Evolutionary conservation across 2,329 filamentous ascomycete genomes (phyloP), one percentile per base, ranked within the genome.

Genomic region (Truncatella angustata): DNA sequence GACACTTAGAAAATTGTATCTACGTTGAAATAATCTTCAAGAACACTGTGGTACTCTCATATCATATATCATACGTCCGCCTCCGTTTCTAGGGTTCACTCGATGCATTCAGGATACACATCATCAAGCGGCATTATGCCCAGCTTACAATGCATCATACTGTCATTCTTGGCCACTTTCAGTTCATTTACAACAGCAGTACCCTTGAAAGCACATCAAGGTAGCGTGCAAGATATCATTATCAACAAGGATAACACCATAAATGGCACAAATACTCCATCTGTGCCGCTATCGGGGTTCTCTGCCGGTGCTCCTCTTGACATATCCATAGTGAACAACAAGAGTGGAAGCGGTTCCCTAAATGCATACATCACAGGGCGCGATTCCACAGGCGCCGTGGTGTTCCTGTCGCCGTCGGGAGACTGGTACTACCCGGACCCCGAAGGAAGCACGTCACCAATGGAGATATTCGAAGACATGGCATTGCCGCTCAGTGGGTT

Each of bases 401-500:
- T 50, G 7, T 30, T 50, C 23, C 36, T 50, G 14, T 40, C 48
- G 14, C 37, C 48, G 1, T 9, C 20, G 3, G 48, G 48, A 6
- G 12, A 11, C 14, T 50, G 48, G 48, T 50, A 50, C 36, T 43
- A 42, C 20, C 48, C 48, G 21, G 37, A 40, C 26, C 23, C 35
- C 14, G n/a, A 26, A 18, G 48, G 48, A 5, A 32, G 28, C 35
- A 40, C 48, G 14, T 24, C 36, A 18, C 48, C 48, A 9, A 34
- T 50, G 10, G 35, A 36, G 18, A 32, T 50, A 10, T 30, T 11
- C 11, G 48, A 36, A 9, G 18, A 42, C 23, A 30, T 50, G 12
- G 24, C 20, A 10, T 18, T 50, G 11, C 20, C 48, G 23, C 24
- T 50, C 2, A 26, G 23, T n/a, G 73, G 73, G 5, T 11, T 12